Percentiles rank a stretch among this genome's conserved stretches.
These are phyloP conservation scores for Rhodofomes roseus DNA, from an alignment of 1,284 basidiomycete species.

Conservation along the genomic window DNA sequence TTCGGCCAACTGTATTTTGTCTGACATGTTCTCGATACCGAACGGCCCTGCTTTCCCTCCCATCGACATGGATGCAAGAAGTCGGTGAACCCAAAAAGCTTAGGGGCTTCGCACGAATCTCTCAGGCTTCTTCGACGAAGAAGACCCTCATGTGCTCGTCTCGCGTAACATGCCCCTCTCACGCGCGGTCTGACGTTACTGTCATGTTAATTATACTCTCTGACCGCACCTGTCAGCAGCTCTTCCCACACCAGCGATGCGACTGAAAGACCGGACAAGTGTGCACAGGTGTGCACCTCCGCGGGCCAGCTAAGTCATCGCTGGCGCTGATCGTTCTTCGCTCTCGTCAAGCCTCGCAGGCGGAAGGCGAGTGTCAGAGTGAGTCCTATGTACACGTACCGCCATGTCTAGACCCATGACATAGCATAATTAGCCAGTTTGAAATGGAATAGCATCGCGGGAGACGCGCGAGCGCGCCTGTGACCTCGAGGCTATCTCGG, in stretches of 20 bases:
- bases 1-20: not conserved
- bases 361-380: not conserved
- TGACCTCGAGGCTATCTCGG: not conserved
- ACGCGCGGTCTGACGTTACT: not conserved
- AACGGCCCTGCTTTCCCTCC: not conserved
- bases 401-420: not conserved
- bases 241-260: not conserved
- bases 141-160: not conserved
- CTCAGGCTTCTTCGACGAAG: not conserved
- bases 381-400: not conserved
- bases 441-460: not conserved
- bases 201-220: slow-evolving; percentile 2
- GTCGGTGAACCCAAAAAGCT: not conserved
- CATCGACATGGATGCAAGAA: not conserved
- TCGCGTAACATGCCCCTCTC: not conserved
- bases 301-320: too few species aligned
- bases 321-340: too few species aligned
- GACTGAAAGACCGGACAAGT: not conserved
- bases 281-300: not conserved
- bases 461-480: not conserved
- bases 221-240: not conserved
- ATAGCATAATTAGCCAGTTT: not conserved
- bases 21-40: not conserved
- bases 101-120: not conserved
- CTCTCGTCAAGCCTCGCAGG: not conserved